Conservation (phyloP, 164 flowering plant species). For the Dillenia suffruticosa region DNA sequence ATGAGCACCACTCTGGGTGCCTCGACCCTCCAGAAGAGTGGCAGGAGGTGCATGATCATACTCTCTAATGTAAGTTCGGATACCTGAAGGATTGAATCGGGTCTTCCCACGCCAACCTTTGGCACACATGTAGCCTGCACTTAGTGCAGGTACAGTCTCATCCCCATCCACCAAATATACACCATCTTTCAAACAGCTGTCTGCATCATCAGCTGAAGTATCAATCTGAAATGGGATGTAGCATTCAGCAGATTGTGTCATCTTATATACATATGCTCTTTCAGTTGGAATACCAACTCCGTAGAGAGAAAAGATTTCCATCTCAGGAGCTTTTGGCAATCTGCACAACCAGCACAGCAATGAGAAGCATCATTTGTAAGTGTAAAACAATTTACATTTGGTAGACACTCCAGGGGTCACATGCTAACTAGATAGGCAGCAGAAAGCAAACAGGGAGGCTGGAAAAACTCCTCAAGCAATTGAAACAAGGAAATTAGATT, state of each 20-base stretch:
- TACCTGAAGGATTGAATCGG: slow-evolving; percentile 92
- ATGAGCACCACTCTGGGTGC: slow-evolving; percentile 98
- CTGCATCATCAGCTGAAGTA: slow-evolving; percentile 53
- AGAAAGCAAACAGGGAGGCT: too few species aligned
- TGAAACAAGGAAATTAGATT: too few species aligned
- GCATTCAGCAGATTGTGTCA: slow-evolving; percentile 64
- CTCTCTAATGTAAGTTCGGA: slow-evolving; percentile 64
- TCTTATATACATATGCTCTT: slow-evolving; percentile 80
- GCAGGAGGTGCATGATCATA: slow-evolving; percentile 91
- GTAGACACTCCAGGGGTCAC: too few species aligned
- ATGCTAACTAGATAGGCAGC: too few species aligned
- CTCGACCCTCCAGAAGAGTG: slow-evolving; percentile 88
- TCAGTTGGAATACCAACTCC: slow-evolving; percentile 96
- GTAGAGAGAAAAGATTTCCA: slow-evolving; percentile 92
- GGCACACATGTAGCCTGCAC: slow-evolving; percentile 97
- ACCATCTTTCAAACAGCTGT: slow-evolving; percentile 65
- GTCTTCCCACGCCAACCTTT: slow-evolving; percentile 96
- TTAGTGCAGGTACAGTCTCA: slow-evolving; percentile 92
- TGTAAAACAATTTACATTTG: too few species aligned
- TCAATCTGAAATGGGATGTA: slow-evolving; percentile 87
- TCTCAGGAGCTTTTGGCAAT: slow-evolving; percentile 90
- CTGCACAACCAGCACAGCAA: slow-evolving; percentile 34
- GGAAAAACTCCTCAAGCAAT: too few species aligned
- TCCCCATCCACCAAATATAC: slow-evolving; percentile 80
- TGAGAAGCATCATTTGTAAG: too few species aligned